Base-by-base conservation (phyloP, 2,329 filamentous ascomycete species). In the Fusarium zealandicum region DNA sequence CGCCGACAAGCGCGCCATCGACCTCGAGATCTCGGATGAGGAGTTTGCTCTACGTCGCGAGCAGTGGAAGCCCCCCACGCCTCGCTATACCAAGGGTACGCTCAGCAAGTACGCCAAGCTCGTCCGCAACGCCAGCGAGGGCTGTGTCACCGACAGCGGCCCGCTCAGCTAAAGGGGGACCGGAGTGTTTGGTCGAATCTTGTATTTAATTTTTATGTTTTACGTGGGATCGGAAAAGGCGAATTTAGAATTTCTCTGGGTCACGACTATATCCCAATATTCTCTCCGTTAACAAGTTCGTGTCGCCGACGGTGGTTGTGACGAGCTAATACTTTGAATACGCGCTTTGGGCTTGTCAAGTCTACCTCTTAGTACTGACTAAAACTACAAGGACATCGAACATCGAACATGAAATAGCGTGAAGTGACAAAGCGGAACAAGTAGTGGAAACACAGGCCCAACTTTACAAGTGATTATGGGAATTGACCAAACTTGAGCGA, bases 1-100 rank as follows among this genome's bases (percentile, higher is more conserved):
- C 68, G 90, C 92, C 0, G 89, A 93, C 73, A 85, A 86, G 70
- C 84, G 84, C 37, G 81, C 83, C 81, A 82, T 86, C 42, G 73
- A 92, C 83, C 78, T 91, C 4, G 78, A 89, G 32, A 81, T 93
- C 7, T 78, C 83, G 12, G 82, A 89, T 17, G 81, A 82, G 50
- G 89, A 91, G 73, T 76, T 90, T 67, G 79, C 74, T 10, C 74
- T 74, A 68, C 78, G 88, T 52, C 77, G 78, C 61, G 76, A 80
- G 64, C 78, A 78, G 50, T 91, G 88, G 88, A 82, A 80, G 69
- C 79, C 81, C 22, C 89, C 88, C 3, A 72, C 80, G 56, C 75
- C 82, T 51, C 82, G 80, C 59, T 85, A 83, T 51, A 78, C 77
- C 66, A 81, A 84, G 66, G 88, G 88, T 41, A 90, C 88, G 6